Evolutionary conservation across 2,329 filamentous ascomycete species (phyloP).

Genomic region (Exophiala alcalophila): DNA sequence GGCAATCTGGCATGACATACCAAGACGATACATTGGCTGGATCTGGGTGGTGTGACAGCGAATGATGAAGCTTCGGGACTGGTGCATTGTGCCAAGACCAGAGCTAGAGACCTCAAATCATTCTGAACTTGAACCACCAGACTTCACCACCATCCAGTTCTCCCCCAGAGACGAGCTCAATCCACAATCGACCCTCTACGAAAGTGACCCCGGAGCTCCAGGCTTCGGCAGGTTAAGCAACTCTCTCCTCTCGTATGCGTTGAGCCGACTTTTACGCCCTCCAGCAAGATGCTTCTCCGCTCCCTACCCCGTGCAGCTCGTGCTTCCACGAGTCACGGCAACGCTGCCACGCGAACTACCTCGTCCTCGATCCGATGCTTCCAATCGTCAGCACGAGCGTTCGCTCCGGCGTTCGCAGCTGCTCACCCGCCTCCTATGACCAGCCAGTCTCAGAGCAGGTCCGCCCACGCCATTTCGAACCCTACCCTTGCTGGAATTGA

Average conservation of each 20-base stretch:
- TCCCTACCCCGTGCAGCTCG: constrained; percentile 47
- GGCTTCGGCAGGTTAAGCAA: constrained; percentile 22
- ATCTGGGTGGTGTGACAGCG: constrained; percentile 17
- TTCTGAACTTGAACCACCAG: constrained; percentile 15
- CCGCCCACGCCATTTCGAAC: constrained; percentile 93
- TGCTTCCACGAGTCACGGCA: constrained; percentile 39
- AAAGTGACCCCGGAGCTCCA: constrained; percentile 27
- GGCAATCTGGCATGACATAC: too few species aligned
- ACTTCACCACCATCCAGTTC: constrained; percentile 15
- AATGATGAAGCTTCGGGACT: constrained; percentile 4
- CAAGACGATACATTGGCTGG: too few species aligned
- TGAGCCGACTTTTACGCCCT: constrained; percentile 16
- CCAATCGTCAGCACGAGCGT: constrained; percentile 36
- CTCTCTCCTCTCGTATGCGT: constrained; percentile 19
- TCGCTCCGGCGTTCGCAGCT: constrained; percentile 39
- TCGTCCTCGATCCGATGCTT: constrained; percentile 25
- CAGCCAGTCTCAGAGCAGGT: constrained; percentile 47
- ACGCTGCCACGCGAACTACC: constrained; percentile 29
- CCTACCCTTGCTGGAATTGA: constrained; percentile 97
- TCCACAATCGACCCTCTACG: constrained; percentile 12
- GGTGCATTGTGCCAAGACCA: constrained; percentile 22
- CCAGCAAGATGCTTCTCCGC: constrained; percentile 43
- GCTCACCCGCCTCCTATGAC: constrained; percentile 39
- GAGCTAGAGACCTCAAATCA: constrained; percentile 18
- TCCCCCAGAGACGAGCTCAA: constrained; percentile 11